Evolutionary conservation across 2,329 filamentous ascomycete species (phyloP).

Genomic region (Colletotrichum sp.): DNA sequence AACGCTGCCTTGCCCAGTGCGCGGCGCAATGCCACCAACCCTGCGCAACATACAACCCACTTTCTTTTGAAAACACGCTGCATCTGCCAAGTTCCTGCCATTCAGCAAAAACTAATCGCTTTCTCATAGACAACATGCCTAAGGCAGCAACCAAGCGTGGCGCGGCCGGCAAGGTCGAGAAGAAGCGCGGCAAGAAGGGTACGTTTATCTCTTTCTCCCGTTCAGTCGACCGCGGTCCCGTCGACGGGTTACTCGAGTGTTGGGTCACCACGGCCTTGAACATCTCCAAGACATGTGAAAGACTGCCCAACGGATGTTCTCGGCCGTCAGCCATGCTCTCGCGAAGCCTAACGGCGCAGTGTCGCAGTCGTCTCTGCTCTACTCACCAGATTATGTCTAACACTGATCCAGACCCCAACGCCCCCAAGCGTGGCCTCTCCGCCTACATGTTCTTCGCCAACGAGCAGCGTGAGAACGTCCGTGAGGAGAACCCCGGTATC

Average conservation of each 20-base stretch:
- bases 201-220: conserved; percentile 28
- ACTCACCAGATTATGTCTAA: conserved; percentile 6
- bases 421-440: conserved; percentile 98
- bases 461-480: conserved; percentile 97
- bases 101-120: conserved; percentile 29
- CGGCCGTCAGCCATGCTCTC: background rate
- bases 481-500: conserved; percentile 97
- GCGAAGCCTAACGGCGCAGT: background rate
- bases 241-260: background rate
- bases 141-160: conserved; percentile 63
- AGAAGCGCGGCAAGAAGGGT: conserved; percentile 66
- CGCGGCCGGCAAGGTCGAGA: conserved; percentile 55
- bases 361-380: background rate
- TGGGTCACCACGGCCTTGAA: background rate
- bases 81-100: background rate
- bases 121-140: conserved; percentile 53
- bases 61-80: background rate
- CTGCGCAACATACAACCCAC: background rate
- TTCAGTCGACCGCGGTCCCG: background rate
- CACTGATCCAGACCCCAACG: conserved; percentile 78
- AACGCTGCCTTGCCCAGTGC: background rate
- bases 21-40: background rate
- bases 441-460: conserved; percentile 99
- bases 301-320: background rate
- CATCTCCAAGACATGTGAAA: background rate